Evolutionary conservation across 495 filamentous ascomycete species (phyloP), one percentile per base, ranked within the genome.

Genomic region (Penicillium taxi): DNA sequence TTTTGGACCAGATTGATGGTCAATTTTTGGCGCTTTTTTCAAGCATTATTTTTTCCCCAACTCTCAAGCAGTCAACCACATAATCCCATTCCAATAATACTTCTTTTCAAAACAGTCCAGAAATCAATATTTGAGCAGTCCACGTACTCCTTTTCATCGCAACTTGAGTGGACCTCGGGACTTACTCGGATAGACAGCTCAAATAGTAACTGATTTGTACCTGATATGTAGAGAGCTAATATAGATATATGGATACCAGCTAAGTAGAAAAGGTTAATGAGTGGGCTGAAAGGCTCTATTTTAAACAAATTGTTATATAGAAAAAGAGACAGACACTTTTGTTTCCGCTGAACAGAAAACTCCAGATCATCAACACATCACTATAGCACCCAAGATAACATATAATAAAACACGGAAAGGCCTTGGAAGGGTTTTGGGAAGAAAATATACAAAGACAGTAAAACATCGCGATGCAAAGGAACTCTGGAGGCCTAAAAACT

Each of bases 261-360:
- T n/a, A n/a, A n/a, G n/a, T 12, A 37, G 9, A 34, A 22, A 19
- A 4, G 6, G 9, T 9, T 15, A 33, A 36, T 32, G 25, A 23
- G 42, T 12, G 38, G 20, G 21, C 17, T 26, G 9, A 51, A 37
- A 30, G n/a, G 41, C 35, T 52, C 42, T 54, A 56, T 56, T 55
- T 51, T 55, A 42, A 35, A 47, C 33, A 38, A 49, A 42, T 53
- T 56, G 54, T 55, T 48, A 12, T 43, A 58, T 60, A 52, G 53
- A 44, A 56, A 59, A 37, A 58, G 52, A 47, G 48, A 48, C 35
- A 52, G 37, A 42, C 44, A 56, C 54, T 63, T 61, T 63, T 61
- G 43, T 57, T 39, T 60, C 56, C 61, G 53, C 59, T 64, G 53
- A 58, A 52, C 45, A 63, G 40, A 59, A 48, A 63, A 67, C 63